Base-by-base conservation (phyloP, 495 filamentous ascomycete species). In the Daldinia caldariorum region DNA sequence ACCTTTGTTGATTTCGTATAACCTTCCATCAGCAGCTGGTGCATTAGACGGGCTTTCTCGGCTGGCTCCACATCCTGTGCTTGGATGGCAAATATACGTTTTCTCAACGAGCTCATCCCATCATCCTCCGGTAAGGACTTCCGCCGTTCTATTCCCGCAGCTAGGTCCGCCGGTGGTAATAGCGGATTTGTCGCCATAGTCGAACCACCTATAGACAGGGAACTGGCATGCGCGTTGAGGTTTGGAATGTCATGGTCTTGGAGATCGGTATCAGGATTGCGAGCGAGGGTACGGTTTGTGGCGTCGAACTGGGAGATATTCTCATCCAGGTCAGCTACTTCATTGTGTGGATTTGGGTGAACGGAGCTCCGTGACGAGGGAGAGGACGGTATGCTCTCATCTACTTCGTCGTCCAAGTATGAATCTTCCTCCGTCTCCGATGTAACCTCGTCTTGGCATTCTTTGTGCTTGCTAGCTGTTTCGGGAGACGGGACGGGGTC, bases 21-120 rank as follows among this genome's bases (percentile, higher is more conserved):
- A 64, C 88, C 88, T 75, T 94, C 91, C 50, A 87, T 91, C 86
- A 98, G 90, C 56, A 97, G 74, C 38, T 84, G 80, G 78, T 98
- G 95, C 79, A 99, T 90, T 83, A 91, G 79, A 63, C 82, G 87
- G 29, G 96, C 95, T 82, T 94, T 97, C 63, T 94, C 89, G 16
- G 84, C 78, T 61, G 86, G 88, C n/a, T 88, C 78, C 26, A 91
- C 81, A 8, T 87, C 83, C 67, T 87, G 82, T 14, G 85, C 79
- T 64, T 92, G 88, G 61, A 99, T 94, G 35, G 85, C 85, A 41
- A 92, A 85, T 65, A 99, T 94, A 77, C 89, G 89, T 66, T 83
- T 85, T 61, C 95, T 83, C 62, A 98, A 79, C 58, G 80, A 78
- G 7, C 88, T 83, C 91, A 97, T 97, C 34, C 95, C 95, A 83